These are phyloP conservation scores for Barnettozyma sp. DNA, from an alignment of 805 yeast genomes.

Conservation along the genomic window DNA sequence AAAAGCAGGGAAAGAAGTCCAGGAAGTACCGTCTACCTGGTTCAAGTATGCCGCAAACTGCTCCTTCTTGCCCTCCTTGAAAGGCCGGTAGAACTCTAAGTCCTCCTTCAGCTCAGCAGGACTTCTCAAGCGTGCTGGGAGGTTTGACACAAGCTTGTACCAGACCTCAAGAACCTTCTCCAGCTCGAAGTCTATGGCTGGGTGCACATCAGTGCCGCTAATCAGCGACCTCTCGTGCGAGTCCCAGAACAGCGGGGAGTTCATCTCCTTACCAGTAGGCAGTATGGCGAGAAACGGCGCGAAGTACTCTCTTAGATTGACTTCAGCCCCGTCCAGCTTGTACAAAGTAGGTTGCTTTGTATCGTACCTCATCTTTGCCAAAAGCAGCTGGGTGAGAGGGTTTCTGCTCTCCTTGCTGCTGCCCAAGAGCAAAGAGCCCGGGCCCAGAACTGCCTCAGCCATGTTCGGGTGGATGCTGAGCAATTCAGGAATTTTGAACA, in stretches of 20 bases:
- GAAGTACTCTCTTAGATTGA: constrained; percentile 22
- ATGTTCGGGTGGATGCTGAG: constrained; percentile 32
- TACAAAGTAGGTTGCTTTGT: constrained; percentile 12
- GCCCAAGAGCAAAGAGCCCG: constrained; percentile 1
- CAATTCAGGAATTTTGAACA: constrained; percentile 33
- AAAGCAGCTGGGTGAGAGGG: constrained; percentile 27
- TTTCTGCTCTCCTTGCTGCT: constrained; percentile 13
- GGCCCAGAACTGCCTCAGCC: constrained; percentile 28
- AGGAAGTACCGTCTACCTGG: constrained; percentile 27
- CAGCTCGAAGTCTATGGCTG: constrained; percentile 43
- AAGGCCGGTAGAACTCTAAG: constrained; percentile 24
- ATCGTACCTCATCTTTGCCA: constrained; percentile 38
- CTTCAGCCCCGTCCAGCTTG: not conserved
- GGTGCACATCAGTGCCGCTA: constrained; percentile 64
- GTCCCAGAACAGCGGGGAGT: constrained; percentile 66
- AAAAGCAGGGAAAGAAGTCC: constrained; percentile 64
- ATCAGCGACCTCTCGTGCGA: constrained; percentile 42
- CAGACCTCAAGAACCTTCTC: constrained; percentile 52
- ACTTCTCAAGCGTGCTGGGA: constrained; percentile 16
- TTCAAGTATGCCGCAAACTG: constrained; percentile 24
- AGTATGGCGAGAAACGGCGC: constrained; percentile 42
- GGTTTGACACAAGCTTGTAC: constrained; percentile 28
- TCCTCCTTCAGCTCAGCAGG: constrained; percentile 18
- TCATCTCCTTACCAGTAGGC: constrained; percentile 38
- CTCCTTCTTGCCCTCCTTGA: constrained; percentile 19